Base-by-base conservation (phyloP, 208 protist genomes). In the Leishmania martiniquensis region DNA sequence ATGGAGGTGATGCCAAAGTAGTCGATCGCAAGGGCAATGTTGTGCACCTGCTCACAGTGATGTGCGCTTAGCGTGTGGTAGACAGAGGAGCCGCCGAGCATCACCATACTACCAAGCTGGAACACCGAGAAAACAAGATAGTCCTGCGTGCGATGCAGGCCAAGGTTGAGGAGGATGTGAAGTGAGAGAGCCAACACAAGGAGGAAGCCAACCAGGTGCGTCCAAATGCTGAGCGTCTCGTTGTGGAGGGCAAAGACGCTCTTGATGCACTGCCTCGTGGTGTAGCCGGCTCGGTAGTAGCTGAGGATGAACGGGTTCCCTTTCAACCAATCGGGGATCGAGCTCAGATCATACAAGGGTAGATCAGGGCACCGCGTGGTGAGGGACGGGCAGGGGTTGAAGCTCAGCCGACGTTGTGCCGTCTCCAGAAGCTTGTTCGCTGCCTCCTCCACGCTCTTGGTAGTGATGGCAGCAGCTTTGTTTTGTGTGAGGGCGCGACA, bases 161-260 rank as follows among this genome's bases (percentile, higher is more conserved):
- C 72, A 45, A 77, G 68, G 71, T 88, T 91, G 1, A 96, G 15
- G 5, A 88, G 42, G 49, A 78, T 83, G 57, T 83, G 69, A n/a
- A 91, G 57, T 3, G 85, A 82, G 29, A 96, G 74, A 13, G 66
- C 72, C 15, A 92, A 20, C 76, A 94, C 94, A 34, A 92, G 59
- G 51, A 97, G 17, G 62, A 91, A 91, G n/a, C 91, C 90, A n/a
- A 88, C 22, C 25, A 90, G 82, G 86, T 97, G 94, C 3, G 90
- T 93, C 91, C 91, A 96, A 29, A 97, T 81, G 82, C 96, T 97
- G 51, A 95, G 65, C 32, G 92, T 92, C 75, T 97, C 94, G 79
- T 97, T 97, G 85, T 97, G 94, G 68, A 92, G 72, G 4, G 80
- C 72, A 72, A 95, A 89, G 25, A 96, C 71, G 74, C 93, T 96